Conservation (phyloP, 2,329 filamentous ascomycete species). For the Fusarium coffeatum region DNA sequence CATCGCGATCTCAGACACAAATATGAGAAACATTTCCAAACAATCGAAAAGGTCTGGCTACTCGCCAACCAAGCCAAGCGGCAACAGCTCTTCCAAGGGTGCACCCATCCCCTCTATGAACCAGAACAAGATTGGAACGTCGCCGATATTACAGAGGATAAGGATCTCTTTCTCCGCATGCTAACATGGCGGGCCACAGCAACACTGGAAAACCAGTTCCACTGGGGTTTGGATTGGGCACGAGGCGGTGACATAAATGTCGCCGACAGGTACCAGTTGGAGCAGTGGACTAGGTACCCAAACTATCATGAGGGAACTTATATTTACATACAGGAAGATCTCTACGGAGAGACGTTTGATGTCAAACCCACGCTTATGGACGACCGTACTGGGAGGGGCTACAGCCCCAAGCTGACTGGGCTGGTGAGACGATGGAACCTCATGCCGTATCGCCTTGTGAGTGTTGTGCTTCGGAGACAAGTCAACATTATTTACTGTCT, state of each 20-base stretch:
- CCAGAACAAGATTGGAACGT: slow-evolving; percentile 57
- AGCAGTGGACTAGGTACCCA: too few relatives aligned
- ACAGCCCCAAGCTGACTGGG: too few relatives aligned
- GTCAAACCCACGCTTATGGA: background rate
- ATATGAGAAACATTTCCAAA: background rate
- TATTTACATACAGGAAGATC: background rate
- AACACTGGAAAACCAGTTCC: slow-evolving; percentile 51
- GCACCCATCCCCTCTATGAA: background rate
- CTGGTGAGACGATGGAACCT: too few relatives aligned
- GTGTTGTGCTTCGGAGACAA: background rate
- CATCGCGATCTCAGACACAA: background rate
- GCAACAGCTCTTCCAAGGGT: slow-evolving; percentile 33
- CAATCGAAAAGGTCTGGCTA: background rate
- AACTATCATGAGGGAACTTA: background rate
- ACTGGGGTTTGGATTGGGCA: slow-evolving; percentile 37
- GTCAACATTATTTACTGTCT: background rate
- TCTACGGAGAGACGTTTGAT: background rate
- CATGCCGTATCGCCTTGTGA: background rate
- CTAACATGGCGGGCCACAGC: slow-evolving; percentile 54
- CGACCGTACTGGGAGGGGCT: background rate
- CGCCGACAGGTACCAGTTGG: too few relatives aligned
- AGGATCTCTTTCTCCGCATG: slow-evolving; percentile 54
- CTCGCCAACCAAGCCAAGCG: background rate
- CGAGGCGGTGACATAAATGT: too few relatives aligned
- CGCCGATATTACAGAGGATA: slow-evolving; percentile 52